Percentiles rank a stretch among this genome's conserved stretches.
phyloP scores from a whole-genome alignment of 148 eudicot species.

The Heliosperma pusillum region DNA sequence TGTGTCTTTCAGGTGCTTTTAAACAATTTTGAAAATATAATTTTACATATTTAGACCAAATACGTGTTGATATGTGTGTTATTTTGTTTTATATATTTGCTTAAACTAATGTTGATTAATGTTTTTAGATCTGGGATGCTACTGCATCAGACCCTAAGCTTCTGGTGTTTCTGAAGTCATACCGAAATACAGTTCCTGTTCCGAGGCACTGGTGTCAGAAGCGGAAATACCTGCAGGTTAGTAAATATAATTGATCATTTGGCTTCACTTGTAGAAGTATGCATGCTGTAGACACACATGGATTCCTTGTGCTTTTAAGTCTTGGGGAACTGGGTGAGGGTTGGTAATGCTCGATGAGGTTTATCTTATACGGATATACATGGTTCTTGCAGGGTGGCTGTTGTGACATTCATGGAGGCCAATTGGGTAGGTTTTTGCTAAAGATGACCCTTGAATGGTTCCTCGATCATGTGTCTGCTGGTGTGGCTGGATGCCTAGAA shows the following conservation, averaged over 20 bases:
- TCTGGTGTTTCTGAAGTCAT: conserved; percentile 16
- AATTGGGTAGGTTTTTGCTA: conserved; percentile 80
- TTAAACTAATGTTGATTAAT: conserved; percentile 4
- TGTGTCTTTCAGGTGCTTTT: not conserved
- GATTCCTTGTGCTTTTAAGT: conserved; percentile 20
- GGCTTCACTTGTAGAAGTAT: not conserved
- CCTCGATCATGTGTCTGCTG: conserved; percentile 35
- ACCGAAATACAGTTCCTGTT: conserved; percentile 86
- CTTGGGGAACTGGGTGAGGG: conserved; percentile 45
- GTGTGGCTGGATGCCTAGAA: conserved; percentile 43
- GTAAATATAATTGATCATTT: not conserved
- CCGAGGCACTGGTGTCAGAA: conserved; percentile 98
- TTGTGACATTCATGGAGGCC: conserved; percentile 79
- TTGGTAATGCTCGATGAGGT: conserved; percentile 52
- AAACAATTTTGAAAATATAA: too few species aligned
- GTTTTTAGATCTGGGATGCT: conserved; percentile 91
- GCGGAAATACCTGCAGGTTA: conserved; percentile 76
- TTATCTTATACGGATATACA: conserved; percentile 85
- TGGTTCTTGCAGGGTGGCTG: conserved; percentile 99
- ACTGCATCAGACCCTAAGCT: conserved; percentile 32
- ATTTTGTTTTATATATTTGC: not conserved
- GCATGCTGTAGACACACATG: not conserved
- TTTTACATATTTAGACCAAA: not conserved
- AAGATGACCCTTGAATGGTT: conserved; percentile 50
- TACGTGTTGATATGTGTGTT: not conserved